Percentiles rank a stretch among this genome's conserved stretches.
These are phyloP conservation scores for Corynascus novoguineensis DNA, from an alignment of 495 filamentous ascomycete species.

Conservation along the genomic window DNA sequence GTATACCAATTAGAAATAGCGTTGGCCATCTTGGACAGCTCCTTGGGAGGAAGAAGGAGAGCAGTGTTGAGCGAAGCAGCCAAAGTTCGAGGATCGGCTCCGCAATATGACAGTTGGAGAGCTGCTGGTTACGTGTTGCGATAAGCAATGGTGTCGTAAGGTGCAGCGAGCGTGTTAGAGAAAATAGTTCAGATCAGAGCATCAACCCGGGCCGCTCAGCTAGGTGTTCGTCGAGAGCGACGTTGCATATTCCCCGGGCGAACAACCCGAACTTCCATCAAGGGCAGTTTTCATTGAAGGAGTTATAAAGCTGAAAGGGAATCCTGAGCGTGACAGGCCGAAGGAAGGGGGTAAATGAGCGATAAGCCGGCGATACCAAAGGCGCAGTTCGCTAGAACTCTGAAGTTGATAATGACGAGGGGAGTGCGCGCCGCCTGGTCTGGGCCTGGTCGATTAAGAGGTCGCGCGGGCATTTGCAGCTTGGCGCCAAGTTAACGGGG, in stretches of 20 bases:
- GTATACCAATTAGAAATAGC: constrained; percentile 13
- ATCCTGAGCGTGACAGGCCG: background rate
- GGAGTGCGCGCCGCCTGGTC: background rate
- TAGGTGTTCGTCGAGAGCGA: constrained; percentile 3
- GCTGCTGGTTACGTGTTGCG: background rate
- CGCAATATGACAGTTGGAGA: background rate
- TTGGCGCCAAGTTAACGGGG: background rate
- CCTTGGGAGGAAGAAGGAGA: background rate
- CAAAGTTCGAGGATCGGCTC: background rate
- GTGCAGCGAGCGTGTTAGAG: background rate
- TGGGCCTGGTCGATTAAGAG: too few species aligned
- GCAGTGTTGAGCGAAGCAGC: background rate
- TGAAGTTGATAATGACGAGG: background rate
- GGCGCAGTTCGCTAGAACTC: background rate
- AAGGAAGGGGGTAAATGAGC: background rate
- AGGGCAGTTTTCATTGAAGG: background rate
- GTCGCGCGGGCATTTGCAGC: background rate
- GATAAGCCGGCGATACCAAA: background rate
- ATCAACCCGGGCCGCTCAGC: background rate
- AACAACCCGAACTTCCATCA: constrained; percentile 12
- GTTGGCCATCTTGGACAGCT: constrained; percentile 8
- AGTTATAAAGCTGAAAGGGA: background rate
- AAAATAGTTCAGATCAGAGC: background rate
- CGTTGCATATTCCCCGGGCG: constrained; percentile 5
- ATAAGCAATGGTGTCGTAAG: background rate